These are phyloP conservation scores for Excoecaria cochinchinensis DNA, from an alignment of 345 rosid genomes.

Conservation along the genomic window DNA sequence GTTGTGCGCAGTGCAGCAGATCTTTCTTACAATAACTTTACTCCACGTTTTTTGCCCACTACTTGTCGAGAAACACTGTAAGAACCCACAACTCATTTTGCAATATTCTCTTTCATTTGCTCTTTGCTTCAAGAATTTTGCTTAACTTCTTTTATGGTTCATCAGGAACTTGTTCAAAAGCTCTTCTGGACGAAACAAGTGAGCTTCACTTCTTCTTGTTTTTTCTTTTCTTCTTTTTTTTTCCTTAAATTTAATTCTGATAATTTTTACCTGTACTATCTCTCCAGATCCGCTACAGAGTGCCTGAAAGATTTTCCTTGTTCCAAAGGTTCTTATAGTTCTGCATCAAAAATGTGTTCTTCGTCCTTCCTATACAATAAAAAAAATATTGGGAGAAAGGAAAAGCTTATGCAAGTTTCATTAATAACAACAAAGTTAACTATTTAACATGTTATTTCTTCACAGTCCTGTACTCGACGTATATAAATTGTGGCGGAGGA, in stretches of 20 bases:
- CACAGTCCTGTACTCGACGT: not conserved
- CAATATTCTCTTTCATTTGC: not conserved
- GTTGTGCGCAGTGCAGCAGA: slow-evolving; percentile 7
- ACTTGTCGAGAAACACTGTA: slow-evolving; percentile 3
- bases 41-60: not conserved
- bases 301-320: not conserved
- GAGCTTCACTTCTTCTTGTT: not conserved
- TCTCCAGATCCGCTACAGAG: not conserved
- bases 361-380: too few species aligned
- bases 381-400: too few species aligned
- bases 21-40: slow-evolving; percentile 18
- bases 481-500: slow-evolving; percentile 20
- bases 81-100: not conserved
- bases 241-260: too few species aligned
- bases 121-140: not conserved
- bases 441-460: not conserved
- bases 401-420: not conserved
- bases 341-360: not conserved
- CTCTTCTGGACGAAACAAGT: not conserved
- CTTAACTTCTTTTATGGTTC: not conserved
- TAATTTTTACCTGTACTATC: not conserved
- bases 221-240: not conserved
- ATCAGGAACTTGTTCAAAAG: slow-evolving; percentile 16
- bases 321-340: slow-evolving; percentile 1
- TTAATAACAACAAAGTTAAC: not conserved